Conservation (phyloP, 768 basidiomycete species). For the Dentipellis fragilis region DNA sequence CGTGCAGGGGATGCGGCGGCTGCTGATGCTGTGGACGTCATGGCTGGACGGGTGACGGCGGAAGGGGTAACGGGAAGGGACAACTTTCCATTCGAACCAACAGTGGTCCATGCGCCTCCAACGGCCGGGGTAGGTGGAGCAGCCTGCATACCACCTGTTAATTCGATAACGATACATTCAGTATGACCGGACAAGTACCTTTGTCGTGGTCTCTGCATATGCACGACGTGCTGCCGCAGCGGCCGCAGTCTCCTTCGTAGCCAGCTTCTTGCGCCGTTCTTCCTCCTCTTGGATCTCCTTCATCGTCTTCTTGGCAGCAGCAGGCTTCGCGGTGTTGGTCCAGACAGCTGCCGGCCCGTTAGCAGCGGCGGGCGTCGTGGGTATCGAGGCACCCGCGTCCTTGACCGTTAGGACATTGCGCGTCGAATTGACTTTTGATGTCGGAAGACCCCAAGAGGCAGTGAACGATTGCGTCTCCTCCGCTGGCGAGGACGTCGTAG, state of each 20-base stretch:
- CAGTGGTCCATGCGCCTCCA: slow-evolving; percentile 74
- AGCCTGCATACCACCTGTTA: slow-evolving; percentile 7
- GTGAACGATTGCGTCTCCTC: slow-evolving; percentile 58
- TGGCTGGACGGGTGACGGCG: slow-evolving; percentile 19
- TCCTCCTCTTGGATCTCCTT: slow-evolving; percentile 99
- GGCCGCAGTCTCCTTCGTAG: slow-evolving; percentile 34
- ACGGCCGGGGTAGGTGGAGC: slow-evolving; percentile 17
- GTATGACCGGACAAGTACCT: slow-evolving; percentile 31
- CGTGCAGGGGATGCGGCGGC: slow-evolving; percentile 20
- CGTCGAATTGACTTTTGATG: slow-evolving; percentile 57
- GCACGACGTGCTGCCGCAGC: slow-evolving; percentile 52
- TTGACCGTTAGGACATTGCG: slow-evolving; percentile 21
- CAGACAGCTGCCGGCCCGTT: slow-evolving; percentile 41
- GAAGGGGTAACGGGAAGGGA: slow-evolving; percentile 26
- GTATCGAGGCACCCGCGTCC: slow-evolving; percentile 26
- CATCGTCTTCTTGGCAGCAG: slow-evolving; percentile 76
- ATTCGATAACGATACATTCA: slow-evolving; percentile 1
- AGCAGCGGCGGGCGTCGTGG: slow-evolving; percentile 17
- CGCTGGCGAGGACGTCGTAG: slow-evolving; percentile 22
- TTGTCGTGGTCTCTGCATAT: slow-evolving; percentile 72
- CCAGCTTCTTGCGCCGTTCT: slow-evolving; percentile 65
- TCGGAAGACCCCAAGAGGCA: slow-evolving; percentile 78
- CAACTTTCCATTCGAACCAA: slow-evolving; percentile 69
- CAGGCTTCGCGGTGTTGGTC: slow-evolving; percentile 52
- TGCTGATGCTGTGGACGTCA: slow-evolving; percentile 27